Evolutionary conservation across 805 yeast genomes (phyloP).

Genomic region (Scheffersomyces ergatensis): DNA sequence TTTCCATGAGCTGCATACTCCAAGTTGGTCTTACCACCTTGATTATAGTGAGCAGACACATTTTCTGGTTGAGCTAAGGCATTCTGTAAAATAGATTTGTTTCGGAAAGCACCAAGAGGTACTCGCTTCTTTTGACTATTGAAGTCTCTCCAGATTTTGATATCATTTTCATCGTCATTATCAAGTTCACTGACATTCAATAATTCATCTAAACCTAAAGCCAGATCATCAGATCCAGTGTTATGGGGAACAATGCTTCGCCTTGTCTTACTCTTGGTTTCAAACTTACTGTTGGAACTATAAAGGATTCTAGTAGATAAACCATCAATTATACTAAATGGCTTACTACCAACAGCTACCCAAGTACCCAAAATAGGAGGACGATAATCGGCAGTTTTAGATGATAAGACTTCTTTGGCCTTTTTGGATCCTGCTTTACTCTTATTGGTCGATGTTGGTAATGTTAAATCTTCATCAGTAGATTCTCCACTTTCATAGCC

Average conservation of each 20-base stretch:
- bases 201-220: conserved; percentile 67
- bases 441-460: conserved; percentile 65
- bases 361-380: conserved; percentile 95
- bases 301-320: conserved; percentile 76
- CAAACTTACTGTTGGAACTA: conserved; percentile 17
- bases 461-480: conserved; percentile 86
- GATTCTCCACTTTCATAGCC: conserved; percentile 74
- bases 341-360: conserved; percentile 75
- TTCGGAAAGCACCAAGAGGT: conserved; percentile 89
- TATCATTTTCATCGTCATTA: conserved; percentile 61
- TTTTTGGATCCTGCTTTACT: conserved; percentile 57
- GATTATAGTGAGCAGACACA: not conserved
- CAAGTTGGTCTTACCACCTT: not conserved
- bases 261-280: conserved; percentile 10
- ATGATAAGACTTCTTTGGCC: conserved; percentile 88
- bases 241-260: conserved; percentile 11
- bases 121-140: conserved; percentile 47
- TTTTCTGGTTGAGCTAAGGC: conserved; percentile 15
- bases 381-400: conserved; percentile 77
- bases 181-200: conserved; percentile 86
- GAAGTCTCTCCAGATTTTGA: conserved; percentile 45
- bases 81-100: conserved; percentile 47
- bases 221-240: conserved; percentile 29
- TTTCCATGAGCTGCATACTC: not conserved
- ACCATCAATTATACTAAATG: conserved; percentile 94